phyloP scores from a whole-genome alignment of 139 green algal species.

The Auxenochlorella protothecoides region DNA sequence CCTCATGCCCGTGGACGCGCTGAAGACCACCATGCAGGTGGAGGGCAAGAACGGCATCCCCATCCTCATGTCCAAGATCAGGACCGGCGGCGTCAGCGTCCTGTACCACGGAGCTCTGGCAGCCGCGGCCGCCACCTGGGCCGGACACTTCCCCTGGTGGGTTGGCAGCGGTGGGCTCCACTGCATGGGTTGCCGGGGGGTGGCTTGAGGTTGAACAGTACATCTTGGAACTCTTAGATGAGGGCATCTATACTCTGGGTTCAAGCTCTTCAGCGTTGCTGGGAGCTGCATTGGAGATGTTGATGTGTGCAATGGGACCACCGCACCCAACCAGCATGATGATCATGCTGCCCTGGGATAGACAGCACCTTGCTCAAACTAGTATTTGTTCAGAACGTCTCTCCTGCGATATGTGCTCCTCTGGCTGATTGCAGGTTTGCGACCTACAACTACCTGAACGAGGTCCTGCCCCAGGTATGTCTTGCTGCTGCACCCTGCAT shows the following conservation, averaged over 20 bases:
- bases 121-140: conserved; percentile 71
- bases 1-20: conserved; percentile 84
- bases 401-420: too few species aligned
- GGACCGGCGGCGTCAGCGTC: conserved; percentile 54
- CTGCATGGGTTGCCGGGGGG: neutral
- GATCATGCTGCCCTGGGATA: too few species aligned
- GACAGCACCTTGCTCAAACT: too few species aligned
- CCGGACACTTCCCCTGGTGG: conserved; percentile 87
- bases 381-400: too few species aligned
- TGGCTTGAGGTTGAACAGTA: too few species aligned
- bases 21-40: conserved; percentile 88
- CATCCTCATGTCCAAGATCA: conserved; percentile 59
- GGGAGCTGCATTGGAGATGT: neutral
- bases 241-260: too few species aligned
- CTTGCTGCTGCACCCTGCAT: too few species aligned
- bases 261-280: neutral
- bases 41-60: conserved; percentile 58
- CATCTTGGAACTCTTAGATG: too few species aligned
- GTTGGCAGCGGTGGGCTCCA: too few species aligned
- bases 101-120: conserved; percentile 80
- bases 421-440: conserved; percentile 10
- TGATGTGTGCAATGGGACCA: too few species aligned
- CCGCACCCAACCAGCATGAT: too few species aligned
- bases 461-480: conserved; percentile 11
- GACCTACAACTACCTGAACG: conserved; percentile 55